These are phyloP conservation scores for Reutealis trisperma DNA, from an alignment of 345 rosid species.

Conservation along the genomic window DNA sequence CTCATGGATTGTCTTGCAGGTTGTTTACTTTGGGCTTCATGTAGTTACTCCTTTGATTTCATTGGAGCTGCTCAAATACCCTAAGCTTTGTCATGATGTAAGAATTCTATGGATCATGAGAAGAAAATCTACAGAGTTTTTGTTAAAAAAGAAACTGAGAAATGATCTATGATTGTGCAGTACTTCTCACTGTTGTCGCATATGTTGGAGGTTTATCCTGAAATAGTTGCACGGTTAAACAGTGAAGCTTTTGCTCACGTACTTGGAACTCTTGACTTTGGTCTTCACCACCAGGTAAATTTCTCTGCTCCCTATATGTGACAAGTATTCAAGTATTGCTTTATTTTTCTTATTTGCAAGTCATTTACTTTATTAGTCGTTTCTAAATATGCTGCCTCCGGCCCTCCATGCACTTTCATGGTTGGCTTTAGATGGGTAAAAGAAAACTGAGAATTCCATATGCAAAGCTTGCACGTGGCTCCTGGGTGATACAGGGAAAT, in stretches of 20 bases:
- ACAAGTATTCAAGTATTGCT: not conserved
- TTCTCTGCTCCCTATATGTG: not conserved
- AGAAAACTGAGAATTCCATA: not conserved
- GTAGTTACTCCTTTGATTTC: constrained; percentile 86
- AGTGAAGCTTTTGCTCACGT: constrained; percentile 77
- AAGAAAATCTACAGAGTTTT: not conserved
- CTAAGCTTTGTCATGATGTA: constrained; percentile 97
- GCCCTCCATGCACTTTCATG: not conserved
- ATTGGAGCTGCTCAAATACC: constrained; percentile 90
- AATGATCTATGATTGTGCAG: constrained; percentile 47
- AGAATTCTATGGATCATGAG: constrained; percentile 32
- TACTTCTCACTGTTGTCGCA: constrained; percentile 85
- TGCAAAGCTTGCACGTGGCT: not conserved
- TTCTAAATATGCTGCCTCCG: not conserved
- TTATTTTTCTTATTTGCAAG: not conserved
- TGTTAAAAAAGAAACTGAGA: constrained; percentile 20
- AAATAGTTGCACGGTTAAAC: constrained; percentile 71
- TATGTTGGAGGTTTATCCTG: constrained; percentile 95
- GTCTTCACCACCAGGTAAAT: constrained; percentile 93
- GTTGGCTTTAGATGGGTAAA: not conserved
- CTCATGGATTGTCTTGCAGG: constrained; percentile 59
- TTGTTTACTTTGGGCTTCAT: constrained; percentile 90
- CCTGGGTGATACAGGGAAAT: not conserved
- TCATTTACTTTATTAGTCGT: no score
- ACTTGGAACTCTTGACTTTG: constrained; percentile 80